Evolutionary conservation across 768 basidiomycete genomes (phyloP).

Genomic region (Sutorius australiensis): DNA sequence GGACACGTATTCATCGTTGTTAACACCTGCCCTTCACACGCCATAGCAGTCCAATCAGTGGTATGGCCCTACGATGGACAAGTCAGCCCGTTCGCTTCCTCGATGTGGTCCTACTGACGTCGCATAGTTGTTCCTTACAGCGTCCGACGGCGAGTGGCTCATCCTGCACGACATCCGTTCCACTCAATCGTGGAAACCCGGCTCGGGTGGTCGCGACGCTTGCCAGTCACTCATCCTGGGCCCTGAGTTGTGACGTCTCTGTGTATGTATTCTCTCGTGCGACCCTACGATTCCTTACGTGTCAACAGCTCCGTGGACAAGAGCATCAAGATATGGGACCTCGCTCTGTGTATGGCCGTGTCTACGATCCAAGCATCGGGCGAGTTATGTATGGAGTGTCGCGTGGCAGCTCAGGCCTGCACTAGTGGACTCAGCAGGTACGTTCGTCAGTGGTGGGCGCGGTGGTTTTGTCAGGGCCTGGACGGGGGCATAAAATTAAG

Average conservation of each 20-base stretch:
- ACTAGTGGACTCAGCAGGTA: conserved; percentile 51
- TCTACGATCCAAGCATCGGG: conserved; percentile 75
- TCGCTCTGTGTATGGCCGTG: conserved; percentile 67
- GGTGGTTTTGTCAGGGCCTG: conserved; percentile 74
- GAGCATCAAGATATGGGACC: conserved; percentile 85
- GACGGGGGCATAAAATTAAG: conserved; percentile 22
- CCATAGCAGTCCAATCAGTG: conserved; percentile 82
- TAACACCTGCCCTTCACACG: conserved; percentile 83
- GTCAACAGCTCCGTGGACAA: conserved; percentile 74
- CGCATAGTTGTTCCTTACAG: conserved; percentile 77
- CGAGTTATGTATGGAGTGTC: conserved; percentile 82
- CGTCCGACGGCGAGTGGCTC: conserved; percentile 90
- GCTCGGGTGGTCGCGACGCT: conserved; percentile 82
- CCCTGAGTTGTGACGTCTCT: conserved; percentile 30
- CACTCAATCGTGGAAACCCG: conserved; percentile 52
- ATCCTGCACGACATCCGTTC: conserved; percentile 86
- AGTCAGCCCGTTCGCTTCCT: conserved; percentile 42
- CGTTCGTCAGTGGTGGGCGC: conserved; percentile 69
- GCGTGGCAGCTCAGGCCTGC: conserved; percentile 71
- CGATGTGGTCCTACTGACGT: neutral
- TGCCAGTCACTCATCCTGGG: conserved; percentile 34
- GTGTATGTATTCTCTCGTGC: neutral
- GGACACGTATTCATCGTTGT: conserved; percentile 91
- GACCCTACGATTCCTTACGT: neutral
- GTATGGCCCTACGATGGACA: conserved; percentile 89